Percentiles rank a stretch among this genome's conserved stretches.
Evolutionary conservation across 169 alveolate genomes (phyloP).

Genomic region (Ophryocystis elektroscirrha): DNA sequence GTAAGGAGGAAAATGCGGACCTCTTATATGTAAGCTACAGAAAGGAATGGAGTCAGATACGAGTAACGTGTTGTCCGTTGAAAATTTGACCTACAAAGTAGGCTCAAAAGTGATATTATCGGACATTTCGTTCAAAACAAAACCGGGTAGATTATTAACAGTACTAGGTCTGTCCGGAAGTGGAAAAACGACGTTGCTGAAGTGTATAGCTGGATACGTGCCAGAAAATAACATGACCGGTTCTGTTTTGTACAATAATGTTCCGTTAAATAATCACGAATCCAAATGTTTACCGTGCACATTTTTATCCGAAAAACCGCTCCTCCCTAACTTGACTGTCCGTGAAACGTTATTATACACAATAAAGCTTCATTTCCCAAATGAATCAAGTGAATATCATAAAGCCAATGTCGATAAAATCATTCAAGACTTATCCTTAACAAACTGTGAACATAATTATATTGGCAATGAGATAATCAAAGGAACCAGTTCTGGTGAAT

Average conservation of each 20-base stretch:
- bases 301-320: constrained; percentile 19
- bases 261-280: constrained; percentile 5
- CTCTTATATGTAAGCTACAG: too few species aligned
- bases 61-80: too few species aligned
- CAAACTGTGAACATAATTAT: constrained; percentile 27
- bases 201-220: constrained; percentile 24
- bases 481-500: constrained; percentile 39
- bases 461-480: constrained; percentile 24
- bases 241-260: constrained; percentile 10
- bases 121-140: neutral
- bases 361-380: constrained; percentile 27
- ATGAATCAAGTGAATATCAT: constrained; percentile 19
- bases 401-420: constrained; percentile 21
- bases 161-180: constrained; percentile 40
- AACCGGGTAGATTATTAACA: constrained; percentile 19
- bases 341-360: constrained; percentile 29
- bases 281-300: constrained; percentile 17
- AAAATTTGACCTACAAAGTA: too few species aligned
- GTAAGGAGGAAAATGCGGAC: too few species aligned
- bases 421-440: constrained; percentile 26
- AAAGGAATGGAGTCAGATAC: too few species aligned
- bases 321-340: constrained; percentile 28
- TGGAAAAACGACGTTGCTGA: constrained; percentile 39
- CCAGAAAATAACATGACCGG: constrained; percentile 10
- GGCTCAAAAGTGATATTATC: too few species aligned